A percentile compares a stretch with the other conserved stretches of the same genome.
phyloP scores from a whole-genome alignment of 495 filamentous ascomycete genomes.

The Annulohypoxylon maeteangense region DNA sequence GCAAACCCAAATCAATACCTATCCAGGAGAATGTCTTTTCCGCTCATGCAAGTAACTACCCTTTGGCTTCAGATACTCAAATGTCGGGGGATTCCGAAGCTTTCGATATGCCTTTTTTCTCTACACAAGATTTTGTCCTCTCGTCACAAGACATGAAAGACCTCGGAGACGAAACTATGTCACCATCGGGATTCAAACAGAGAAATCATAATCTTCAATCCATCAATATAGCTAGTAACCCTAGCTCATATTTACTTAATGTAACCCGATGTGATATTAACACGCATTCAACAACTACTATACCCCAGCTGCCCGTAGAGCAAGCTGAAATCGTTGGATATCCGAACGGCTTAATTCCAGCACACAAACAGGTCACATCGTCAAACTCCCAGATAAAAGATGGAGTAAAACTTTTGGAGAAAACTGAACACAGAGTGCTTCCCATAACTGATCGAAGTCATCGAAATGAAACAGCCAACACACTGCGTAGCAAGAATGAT shows the following conservation, averaged over 20 bases:
- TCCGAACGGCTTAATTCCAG: neutral
- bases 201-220: neutral
- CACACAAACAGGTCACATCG: neutral
- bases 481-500: neutral
- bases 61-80: neutral
- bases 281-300: neutral
- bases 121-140: conserved; percentile 57
- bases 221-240: neutral
- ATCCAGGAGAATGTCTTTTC: neutral
- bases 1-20: neutral
- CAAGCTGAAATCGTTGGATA: neutral
- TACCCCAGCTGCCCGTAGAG: neutral
- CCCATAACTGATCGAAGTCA: neutral
- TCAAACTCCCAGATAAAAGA: neutral
- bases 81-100: conserved; percentile 13
- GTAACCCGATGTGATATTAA: neutral
- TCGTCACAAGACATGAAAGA: conserved; percentile 62
- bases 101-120: conserved; percentile 50
- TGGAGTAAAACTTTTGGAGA: neutral
- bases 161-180: conserved; percentile 46
- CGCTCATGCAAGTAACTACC: neutral
- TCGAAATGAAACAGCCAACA: neutral
- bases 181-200: conserved; percentile 25
- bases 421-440: neutral
- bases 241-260: conserved; percentile 27